Percentiles rank a stretch among this genome's conserved stretches.
Evolutionary conservation across 2,329 filamentous ascomycete genomes (phyloP).

Genomic region (Ceratocystis huliohia): DNA sequence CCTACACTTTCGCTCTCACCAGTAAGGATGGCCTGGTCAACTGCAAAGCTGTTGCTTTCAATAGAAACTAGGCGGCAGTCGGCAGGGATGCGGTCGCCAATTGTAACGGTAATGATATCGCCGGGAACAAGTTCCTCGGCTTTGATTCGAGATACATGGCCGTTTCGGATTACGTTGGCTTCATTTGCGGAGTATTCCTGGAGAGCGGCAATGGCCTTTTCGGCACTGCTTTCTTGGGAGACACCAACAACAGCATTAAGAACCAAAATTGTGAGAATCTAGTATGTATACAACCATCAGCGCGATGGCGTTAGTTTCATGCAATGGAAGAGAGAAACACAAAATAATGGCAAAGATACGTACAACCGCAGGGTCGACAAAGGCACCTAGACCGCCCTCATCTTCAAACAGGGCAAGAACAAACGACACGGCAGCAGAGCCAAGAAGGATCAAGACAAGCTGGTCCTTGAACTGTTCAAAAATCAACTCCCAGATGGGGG

Average conservation of each 20-base stretch:
- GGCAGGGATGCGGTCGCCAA: conserved; percentile 87
- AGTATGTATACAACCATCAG: not conserved
- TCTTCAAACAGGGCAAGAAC: conserved; percentile 86
- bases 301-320: not conserved
- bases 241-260: conserved; percentile 96
- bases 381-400: conserved; percentile 87
- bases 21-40: conserved; percentile 94
- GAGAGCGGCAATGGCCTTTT: conserved; percentile 93
- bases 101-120: conserved; percentile 74
- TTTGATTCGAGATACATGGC: conserved; percentile 64
- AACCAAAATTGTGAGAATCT: conserved; percentile 94
- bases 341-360: conserved; percentile 30
- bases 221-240: conserved; percentile 94
- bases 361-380: conserved; percentile 91
- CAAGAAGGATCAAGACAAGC: conserved; percentile 86
- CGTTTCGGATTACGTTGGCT: conserved; percentile 78
- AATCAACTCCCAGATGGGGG: conserved; percentile 89
- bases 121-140: conserved; percentile 96
- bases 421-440: conserved; percentile 86
- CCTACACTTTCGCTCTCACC: conserved; percentile 95
- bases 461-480: conserved; percentile 99
- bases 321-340: not conserved
- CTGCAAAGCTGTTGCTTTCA: conserved; percentile 91
- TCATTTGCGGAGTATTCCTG: conserved; percentile 99
- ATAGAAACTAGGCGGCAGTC: conserved; percentile 84